Conservation (phyloP, 306 rosid species). For the Inga leiocalycina region DNA sequence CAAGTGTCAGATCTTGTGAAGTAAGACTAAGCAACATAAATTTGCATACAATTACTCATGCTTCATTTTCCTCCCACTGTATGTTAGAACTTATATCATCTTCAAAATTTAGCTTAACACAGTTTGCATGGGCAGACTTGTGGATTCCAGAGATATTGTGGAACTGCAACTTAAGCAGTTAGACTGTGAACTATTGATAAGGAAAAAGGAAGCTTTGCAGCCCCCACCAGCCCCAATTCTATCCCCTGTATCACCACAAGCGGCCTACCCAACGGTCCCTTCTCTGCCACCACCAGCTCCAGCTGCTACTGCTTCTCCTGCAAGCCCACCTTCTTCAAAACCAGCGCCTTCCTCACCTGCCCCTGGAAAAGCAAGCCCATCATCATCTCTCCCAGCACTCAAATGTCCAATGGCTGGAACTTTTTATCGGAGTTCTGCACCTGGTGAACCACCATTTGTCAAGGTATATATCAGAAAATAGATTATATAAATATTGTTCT, state of each 20-base stretch:
- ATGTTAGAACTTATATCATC: conserved; percentile 1
- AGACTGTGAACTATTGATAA: conserved; percentile 71
- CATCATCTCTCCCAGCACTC: conserved; percentile 70
- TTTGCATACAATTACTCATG: conserved; percentile 8
- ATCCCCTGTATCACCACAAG: conserved; percentile 39
- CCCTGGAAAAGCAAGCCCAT: conserved; percentile 52
- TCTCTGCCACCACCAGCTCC: conserved; percentile 42
- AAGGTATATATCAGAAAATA: conserved; percentile 50
- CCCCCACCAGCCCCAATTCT: conserved; percentile 48
- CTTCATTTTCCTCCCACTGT: neutral
- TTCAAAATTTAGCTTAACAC: conserved; percentile 13
- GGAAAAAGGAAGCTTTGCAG: conserved; percentile 83
- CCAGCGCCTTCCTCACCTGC: conserved; percentile 60
- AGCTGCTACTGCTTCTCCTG: conserved; percentile 46
- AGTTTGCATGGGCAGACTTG: conserved; percentile 63
- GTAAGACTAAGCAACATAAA: conserved; percentile 48
- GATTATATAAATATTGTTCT: neutral
- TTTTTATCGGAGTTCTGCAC: conserved; percentile 73
- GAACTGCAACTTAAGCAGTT: conserved; percentile 84
- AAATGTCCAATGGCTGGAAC: conserved; percentile 99
- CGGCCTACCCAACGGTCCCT: conserved; percentile 45
- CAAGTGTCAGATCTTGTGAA: conserved; percentile 91
- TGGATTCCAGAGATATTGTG: conserved; percentile 93
- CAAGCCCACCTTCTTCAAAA: conserved; percentile 46
- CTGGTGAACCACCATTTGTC: conserved; percentile 89